Base-by-base conservation (phyloP, 352 stramenopile species). In the Lagenidium sp. region DNA sequence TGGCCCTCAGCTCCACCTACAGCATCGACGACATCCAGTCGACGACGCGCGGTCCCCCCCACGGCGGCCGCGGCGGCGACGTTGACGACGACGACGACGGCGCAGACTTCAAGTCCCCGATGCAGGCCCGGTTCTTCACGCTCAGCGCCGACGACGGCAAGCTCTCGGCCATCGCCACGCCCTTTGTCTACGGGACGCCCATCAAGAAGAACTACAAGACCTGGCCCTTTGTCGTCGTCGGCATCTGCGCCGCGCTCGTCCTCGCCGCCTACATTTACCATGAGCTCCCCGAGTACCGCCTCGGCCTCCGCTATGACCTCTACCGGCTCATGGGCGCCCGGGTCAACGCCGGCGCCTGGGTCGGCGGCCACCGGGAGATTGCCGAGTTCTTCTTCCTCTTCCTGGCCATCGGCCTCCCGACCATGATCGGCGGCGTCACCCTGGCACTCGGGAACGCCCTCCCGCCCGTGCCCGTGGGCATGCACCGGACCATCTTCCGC, bases 181-280 rank as follows among this genome's bases (percentile, higher is more conserved):
- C 70, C 19, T 85, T 79, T 25, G 63, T 90, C 29, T 90, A 90
- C 59, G 68, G 67, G 37, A 90, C 78, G 24, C 78, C 78, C 13
- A 52, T 87, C 44, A 55, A 68, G 47, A 90, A 90, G 53, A 85
- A 72, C 35, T 86, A 88, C 65, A 90, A 90, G 63, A 61, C 58
- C 40, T 90, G 78, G 78, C 78, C 78, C 4, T 90, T 85, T 42
- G 47, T 73, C 11, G 57, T 74, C 22, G 78, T 90, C 18, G 52
- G 36, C 3, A 12, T 68, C 29, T 80, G 70, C 36, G 72, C 70
- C 1, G 19, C 52, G 3, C 7, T 85, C 41, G 70, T 83, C 24
- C 20, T 74, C 38, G 84, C 82, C 42, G 64, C 47, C 22, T 80
- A 78, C 57, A 78, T 90, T 44, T 87, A 74, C 56, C 65, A 82